phyloP scores from a whole-genome alignment of 108 stramenopile species.

The Cylindrotheca closterium region DNA sequence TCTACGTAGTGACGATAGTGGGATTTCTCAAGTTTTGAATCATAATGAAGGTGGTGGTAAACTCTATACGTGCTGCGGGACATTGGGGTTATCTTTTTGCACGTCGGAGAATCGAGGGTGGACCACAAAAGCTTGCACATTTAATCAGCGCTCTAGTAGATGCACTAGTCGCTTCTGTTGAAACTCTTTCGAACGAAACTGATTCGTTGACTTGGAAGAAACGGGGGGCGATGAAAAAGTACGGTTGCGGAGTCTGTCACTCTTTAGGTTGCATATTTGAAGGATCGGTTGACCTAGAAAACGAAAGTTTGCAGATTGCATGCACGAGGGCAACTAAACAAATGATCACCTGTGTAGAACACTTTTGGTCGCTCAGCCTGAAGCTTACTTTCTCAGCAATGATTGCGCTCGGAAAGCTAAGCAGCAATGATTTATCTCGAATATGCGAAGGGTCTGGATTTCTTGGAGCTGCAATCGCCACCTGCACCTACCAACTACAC shows the following conservation, averaged over 20 bases:
- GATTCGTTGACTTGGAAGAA: conserved; percentile 66
- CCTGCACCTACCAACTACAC: conserved; percentile 7
- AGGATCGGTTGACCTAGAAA: not conserved
- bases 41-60: conserved; percentile 43
- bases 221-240: conserved; percentile 63
- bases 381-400: conserved; percentile 35
- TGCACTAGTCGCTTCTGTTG: conserved; percentile 42
- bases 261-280: conserved; percentile 33
- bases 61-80: conserved; percentile 67
- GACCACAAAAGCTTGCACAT: conserved; percentile 17
- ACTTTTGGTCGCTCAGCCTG: conserved; percentile 8
- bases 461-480: conserved; percentile 19
- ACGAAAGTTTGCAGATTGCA: not conserved
- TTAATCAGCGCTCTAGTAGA: conserved; percentile 25
- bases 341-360: conserved; percentile 16
- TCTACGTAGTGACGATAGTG: too few species aligned
- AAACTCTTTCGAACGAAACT: conserved; percentile 35
- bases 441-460: conserved; percentile 4
- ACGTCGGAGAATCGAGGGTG: conserved; percentile 1
- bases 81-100: conserved; percentile 51
- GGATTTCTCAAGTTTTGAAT: not conserved
- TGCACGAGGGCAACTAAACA: conserved; percentile 2
- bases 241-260: conserved; percentile 73
- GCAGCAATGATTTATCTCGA: not conserved
- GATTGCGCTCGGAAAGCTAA: conserved; percentile 17